A percentile compares a stretch with the other conserved stretches of the same genome.
These are phyloP conservation scores for Trametes maxima DNA, from an alignment of 768 basidiomycete genomes.

Conservation along the genomic window DNA sequence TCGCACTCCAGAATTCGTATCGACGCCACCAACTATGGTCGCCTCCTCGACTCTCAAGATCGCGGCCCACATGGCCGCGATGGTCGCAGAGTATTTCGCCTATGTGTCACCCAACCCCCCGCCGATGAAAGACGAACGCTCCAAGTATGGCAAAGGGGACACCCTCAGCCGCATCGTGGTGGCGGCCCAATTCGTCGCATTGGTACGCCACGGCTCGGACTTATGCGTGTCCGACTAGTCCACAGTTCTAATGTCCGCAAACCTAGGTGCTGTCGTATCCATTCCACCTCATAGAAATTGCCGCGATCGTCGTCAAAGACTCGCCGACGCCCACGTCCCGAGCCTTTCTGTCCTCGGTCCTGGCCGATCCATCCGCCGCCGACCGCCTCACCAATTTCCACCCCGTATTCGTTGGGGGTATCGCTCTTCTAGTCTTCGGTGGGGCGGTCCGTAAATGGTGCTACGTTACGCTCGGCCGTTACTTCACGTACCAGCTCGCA, in stretches of 20 bases:
- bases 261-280: no score
- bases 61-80: not conserved
- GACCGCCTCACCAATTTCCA: not conserved
- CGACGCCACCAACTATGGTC: not conserved
- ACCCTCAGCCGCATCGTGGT: not conserved
- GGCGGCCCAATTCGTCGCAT: not conserved
- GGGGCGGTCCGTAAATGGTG: slow-evolving; percentile 5
- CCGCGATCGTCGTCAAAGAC: no score
- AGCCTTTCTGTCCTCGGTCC: not conserved
- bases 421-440: not conserved
- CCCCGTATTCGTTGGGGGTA: not conserved
- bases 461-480: slow-evolving; percentile 16
- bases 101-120: slow-evolving; percentile 7
- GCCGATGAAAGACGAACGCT: slow-evolving; percentile 1
- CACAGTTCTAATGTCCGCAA: no score
- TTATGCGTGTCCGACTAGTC: not conserved
- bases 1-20: no score
- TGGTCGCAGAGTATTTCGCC: slow-evolving; percentile 7
- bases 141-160: slow-evolving; percentile 3
- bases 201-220: not conserved
- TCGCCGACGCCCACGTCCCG: no score
- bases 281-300: no score
- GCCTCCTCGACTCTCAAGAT: not conserved
- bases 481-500: slow-evolving; percentile 26
- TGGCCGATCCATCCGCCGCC: not conserved